phyloP scores from a whole-genome alignment of 2,329 filamentous ascomycete species.

The Ustulina deusta region DNA sequence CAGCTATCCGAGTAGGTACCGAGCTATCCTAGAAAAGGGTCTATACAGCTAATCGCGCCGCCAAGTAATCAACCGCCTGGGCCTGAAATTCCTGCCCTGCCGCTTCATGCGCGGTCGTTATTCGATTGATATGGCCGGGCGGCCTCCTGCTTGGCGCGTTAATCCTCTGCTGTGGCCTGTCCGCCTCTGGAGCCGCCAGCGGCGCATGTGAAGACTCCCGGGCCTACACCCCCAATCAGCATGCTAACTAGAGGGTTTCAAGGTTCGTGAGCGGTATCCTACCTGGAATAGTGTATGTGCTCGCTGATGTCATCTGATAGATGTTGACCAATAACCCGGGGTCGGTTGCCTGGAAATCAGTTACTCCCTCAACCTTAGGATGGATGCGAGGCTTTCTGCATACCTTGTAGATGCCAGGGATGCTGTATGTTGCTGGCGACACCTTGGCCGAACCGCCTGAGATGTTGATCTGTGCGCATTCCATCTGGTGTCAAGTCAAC shows the following conservation, averaged over 20 bases:
- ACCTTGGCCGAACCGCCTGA: constrained; percentile 48
- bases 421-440: constrained; percentile 51
- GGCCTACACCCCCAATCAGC: constrained; percentile 37
- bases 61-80: background rate
- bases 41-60: background rate
- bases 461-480: constrained; percentile 55
- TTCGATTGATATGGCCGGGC: background rate
- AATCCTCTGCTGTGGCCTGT: constrained; percentile 19
- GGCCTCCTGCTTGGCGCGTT: background rate
- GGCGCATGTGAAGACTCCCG: constrained; percentile 43
- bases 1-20: too few species aligned
- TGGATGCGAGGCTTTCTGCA: background rate
- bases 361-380: background rate
- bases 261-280: constrained; percentile 4
- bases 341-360: constrained; percentile 46
- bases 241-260: background rate
- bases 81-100: background rate
- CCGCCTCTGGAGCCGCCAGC: constrained; percentile 25
- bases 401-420: constrained; percentile 56
- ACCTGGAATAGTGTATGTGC: constrained; percentile 52
- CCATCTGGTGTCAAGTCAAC: constrained; percentile 52
- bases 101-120: background rate
- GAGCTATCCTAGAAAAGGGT: background rate
- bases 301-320: constrained; percentile 51
- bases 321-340: constrained; percentile 56